Conservation (phyloP, 495 filamentous ascomycete genomes). For the Xanthoparmelia taractica region DNA sequence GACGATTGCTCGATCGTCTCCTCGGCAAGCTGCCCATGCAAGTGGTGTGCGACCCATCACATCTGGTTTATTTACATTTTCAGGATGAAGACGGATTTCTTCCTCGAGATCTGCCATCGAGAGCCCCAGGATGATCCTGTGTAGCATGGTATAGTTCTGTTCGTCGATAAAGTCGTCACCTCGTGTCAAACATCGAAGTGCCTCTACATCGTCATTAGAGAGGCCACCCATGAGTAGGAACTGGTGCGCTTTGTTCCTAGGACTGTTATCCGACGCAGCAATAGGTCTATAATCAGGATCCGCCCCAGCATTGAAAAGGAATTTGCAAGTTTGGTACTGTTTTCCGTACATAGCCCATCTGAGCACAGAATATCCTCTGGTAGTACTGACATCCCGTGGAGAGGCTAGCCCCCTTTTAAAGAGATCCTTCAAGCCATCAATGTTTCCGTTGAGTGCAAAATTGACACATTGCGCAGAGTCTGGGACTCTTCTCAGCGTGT, state of each 20-base stretch:
- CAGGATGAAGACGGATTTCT: slow-evolving; percentile 22
- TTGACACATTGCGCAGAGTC: too few species aligned
- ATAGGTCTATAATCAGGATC: slow-evolving; percentile 28
- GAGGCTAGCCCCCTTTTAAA: too few species aligned
- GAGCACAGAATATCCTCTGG: too few species aligned
- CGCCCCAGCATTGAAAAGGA: slow-evolving; percentile 29
- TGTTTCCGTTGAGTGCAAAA: too few species aligned
- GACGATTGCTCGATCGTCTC: slow-evolving; percentile 22
- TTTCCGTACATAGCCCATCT: slow-evolving; percentile 32
- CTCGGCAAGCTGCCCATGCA: slow-evolving; percentile 30
- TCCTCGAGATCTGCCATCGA: slow-evolving; percentile 25
- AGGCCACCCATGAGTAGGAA: slow-evolving; percentile 13
- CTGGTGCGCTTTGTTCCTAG: slow-evolving; percentile 28
- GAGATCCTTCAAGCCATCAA: too few species aligned
- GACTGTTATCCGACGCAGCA: slow-evolving; percentile 26
- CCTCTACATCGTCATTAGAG: slow-evolving; percentile 17
- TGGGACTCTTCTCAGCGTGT: too few species aligned
- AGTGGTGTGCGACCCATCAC: slow-evolving; percentile 32
- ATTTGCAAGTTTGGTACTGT: slow-evolving; percentile 28
- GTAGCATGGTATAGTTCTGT: slow-evolving; percentile 27
- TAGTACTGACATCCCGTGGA: too few species aligned
- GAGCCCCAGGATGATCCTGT: slow-evolving; percentile 30
- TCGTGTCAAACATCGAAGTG: slow-evolving; percentile 20
- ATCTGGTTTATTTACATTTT: slow-evolving; percentile 30
- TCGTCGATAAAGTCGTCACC: slow-evolving; percentile 30